These are phyloP conservation scores for Phtheirospermum japonicum DNA, from an alignment of 257 asterid genomes.

Conservation along the genomic window DNA sequence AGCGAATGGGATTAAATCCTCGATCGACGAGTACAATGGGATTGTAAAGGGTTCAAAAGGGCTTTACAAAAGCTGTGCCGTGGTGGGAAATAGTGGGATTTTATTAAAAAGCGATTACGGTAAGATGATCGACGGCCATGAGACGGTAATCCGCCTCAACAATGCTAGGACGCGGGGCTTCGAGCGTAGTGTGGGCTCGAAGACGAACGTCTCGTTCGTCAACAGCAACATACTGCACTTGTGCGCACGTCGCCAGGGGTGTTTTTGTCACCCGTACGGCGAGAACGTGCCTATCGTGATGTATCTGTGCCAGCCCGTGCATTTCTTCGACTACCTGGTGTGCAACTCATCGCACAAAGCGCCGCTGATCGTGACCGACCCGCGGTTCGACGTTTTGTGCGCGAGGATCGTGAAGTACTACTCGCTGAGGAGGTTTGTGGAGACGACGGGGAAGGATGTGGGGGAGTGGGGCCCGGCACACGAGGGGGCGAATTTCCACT, in stretches of 20 bases:
- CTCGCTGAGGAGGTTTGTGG: too few species aligned
- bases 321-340: too few species aligned
- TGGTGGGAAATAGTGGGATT: conserved; percentile 96
- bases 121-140: conserved; percentile 63
- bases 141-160: conserved; percentile 76
- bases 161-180: conserved; percentile 63
- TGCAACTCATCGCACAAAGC: too few species aligned
- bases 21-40: conserved; percentile 36
- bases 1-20: conserved; percentile 31
- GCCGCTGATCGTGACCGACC: too few species aligned
- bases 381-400: too few species aligned
- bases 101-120: conserved; percentile 57
- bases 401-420: too few species aligned
- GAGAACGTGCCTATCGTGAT: conserved; percentile 57
- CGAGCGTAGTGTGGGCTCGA: conserved; percentile 66
- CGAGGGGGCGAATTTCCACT: too few species aligned
- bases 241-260: conserved; percentile 74
- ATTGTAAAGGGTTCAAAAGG: conserved; percentile 14
- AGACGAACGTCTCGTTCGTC: conserved; percentile 74
- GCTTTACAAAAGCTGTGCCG: conserved; percentile 71
- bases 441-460: too few species aligned
- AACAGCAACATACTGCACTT: conserved; percentile 81
- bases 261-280: conserved; percentile 95
- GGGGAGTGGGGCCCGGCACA: too few species aligned
- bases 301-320: conserved; percentile 85